Conservation (phyloP, 2,329 filamentous ascomycete species). For the Xylariaceae sp. region DNA sequence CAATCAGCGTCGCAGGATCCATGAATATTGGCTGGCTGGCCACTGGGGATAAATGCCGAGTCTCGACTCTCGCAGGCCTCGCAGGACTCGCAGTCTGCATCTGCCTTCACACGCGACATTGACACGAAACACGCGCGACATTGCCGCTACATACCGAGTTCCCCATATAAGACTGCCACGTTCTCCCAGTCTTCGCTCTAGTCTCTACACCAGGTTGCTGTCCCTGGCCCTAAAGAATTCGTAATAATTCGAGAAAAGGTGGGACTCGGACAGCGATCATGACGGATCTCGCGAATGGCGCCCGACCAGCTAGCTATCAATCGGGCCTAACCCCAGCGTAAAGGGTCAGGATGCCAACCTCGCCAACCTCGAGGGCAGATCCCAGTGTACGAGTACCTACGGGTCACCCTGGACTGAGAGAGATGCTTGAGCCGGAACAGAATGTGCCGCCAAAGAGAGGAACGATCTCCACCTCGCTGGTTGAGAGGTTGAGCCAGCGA, state of each 20-base stretch:
- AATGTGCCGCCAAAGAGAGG: not conserved
- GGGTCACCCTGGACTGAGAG: too few relatives aligned
- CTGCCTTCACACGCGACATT: conserved; percentile 24
- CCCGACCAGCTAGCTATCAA: conserved; percentile 9
- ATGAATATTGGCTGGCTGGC: conserved; percentile 20
- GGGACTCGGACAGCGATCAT: conserved; percentile 14
- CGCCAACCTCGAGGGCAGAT: too few relatives aligned
- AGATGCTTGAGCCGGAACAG: too few relatives aligned
- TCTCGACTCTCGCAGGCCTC: not conserved
- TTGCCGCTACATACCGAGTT: conserved; percentile 19
- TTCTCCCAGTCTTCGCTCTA: conserved; percentile 20
- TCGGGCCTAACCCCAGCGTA: conserved; percentile 5
- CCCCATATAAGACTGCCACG: conserved; percentile 29
- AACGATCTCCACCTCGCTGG: conserved; percentile 8
- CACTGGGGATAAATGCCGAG: conserved; percentile 26
- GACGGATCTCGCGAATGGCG: conserved; percentile 7
- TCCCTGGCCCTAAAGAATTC: conserved; percentile 10
- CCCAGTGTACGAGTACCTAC: too few relatives aligned
- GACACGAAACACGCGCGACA: conserved; percentile 32
- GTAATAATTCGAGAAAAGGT: conserved; percentile 7
- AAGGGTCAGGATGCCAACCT: not conserved
- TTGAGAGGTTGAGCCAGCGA: conserved; percentile 16
- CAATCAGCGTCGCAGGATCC: conserved; percentile 24
- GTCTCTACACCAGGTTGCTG: conserved; percentile 10
- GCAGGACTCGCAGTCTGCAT: conserved; percentile 4